Evolutionary conservation across 2,329 filamentous ascomycete genomes (phyloP), one percentile per base, ranked within the genome.

Genomic region (Davidsoniella neocaledoniae): DNA sequence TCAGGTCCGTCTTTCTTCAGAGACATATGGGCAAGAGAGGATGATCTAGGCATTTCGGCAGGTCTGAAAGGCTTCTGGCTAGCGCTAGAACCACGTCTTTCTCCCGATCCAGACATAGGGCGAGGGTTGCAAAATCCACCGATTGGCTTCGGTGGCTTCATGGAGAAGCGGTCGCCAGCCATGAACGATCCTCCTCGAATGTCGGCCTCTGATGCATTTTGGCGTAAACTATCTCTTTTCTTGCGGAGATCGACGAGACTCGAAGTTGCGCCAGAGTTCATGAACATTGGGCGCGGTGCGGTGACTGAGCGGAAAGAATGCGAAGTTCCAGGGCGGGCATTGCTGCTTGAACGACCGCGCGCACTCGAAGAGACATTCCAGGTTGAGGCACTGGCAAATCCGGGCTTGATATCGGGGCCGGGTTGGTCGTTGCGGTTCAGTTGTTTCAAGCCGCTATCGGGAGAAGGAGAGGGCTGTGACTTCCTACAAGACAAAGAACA

Each of bases 291-390:
- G 10, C 51, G 37, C 33, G 51, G 51, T n/a, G 48, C 45, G 12
- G 50, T 38, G 16, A 48, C 37, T 14, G 53, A 54, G 2, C 53
- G 53, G 37, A 46, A 50, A 2, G 50, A 54, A 12, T 50, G 48
- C 7, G 54, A 49, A 55, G 54, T 45, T 44, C 56, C 42, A 39
- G 50, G 46, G 25, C 55, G 49, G 55, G 57, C 46, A 21, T 16
- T 29, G 7, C 46, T 53, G 25, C 46, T 42, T 16, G 38, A 39
- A 17, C 51, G 51, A 16, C 43, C 43, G 14, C 40, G 47, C 10
- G 38, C 25, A 26, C 12, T 33, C 2, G 50, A 36, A 17, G 51
- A 49, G 2, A 43, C 29, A 33, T 40, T 44, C 51, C 51, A 53
- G 16, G 47, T 46, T 19, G 46, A 37, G 8, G 51, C 23, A 7